Base-by-base conservation (phyloP, 352 stramenopile genomes). In the Globisporangium orthogonon region DNA sequence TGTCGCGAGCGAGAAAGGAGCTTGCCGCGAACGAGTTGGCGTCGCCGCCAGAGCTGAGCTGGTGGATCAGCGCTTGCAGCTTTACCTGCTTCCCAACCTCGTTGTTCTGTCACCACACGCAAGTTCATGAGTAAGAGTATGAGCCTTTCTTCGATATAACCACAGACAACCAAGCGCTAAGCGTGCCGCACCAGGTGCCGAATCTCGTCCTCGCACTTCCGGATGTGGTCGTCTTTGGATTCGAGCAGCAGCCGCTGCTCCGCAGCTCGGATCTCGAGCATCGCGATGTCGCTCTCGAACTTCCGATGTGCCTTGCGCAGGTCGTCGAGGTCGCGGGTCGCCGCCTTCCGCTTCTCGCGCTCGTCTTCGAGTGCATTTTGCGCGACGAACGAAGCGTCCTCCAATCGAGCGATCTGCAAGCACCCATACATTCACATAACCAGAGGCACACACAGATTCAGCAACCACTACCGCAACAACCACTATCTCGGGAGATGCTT, bases 61-160 rank as follows among this genome's bases (percentile, higher is more conserved):
- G 79, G 47, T 94, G 83, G 55, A 94, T 94, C 43, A 94, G 69
- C 18, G 81, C 76, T 58, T 94, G 84, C 0, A 94, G 58, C 56
- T 94, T 89, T 31, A 77, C 76, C 63, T 94, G 82, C 50, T 91
- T 90, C 18, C 79, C 78, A 2, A 91, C 62, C 56, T 94, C 83
- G n/a, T 73, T 80, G 54, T 74, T 80, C 83, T 93, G 47, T 30
- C 41, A 17, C 37, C 37, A 17, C 5, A 10, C 7, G 23, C 17
- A 43, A 23, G 7, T 7, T 3, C 30, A 54, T 15, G 15, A 33
- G 48, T 37, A 44, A 3, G 14, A 18, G 15, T 33, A 7, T 48
- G 14, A 44, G 40, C 41, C 15, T 33, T 4, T 15, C 11, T 33
- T 35, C 17, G 29, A n/a, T 35, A n/a, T 10, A 2, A 55, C 35